These are phyloP conservation scores for Scutellaria baicalensis DNA, from an alignment of 257 asterid genomes.

Conservation along the genomic window DNA sequence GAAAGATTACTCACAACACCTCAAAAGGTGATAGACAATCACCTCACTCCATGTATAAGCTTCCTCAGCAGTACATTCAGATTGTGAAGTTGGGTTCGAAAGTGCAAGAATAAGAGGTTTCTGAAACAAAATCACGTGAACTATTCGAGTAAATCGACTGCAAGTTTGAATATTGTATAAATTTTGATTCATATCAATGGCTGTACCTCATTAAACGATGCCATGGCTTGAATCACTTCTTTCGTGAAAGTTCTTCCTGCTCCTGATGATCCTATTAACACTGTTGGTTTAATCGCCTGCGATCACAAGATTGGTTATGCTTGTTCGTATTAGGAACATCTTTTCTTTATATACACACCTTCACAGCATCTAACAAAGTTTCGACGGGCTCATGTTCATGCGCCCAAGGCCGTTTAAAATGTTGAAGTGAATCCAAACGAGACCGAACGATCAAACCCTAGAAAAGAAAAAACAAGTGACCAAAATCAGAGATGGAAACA, in stretches of 20 bases:
- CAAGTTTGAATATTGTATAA: background rate
- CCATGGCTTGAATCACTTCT: slow-evolving; percentile 75
- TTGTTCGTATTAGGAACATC: background rate
- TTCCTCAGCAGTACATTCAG: slow-evolving; percentile 91
- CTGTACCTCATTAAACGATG: slow-evolving; percentile 62
- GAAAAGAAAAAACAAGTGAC: background rate
- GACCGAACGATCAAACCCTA: slow-evolving; percentile 79
- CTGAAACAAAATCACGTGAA: slow-evolving; percentile 29
- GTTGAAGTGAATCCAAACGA: slow-evolving; percentile 71
- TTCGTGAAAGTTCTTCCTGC: slow-evolving; percentile 86
- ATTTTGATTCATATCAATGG: background rate
- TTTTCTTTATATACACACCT: slow-evolving; percentile 29
- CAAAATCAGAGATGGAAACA: background rate
- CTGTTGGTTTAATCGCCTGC: slow-evolving; percentile 81
- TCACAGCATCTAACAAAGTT: slow-evolving; percentile 67
- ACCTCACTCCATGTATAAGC: slow-evolving; percentile 92
- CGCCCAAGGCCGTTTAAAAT: slow-evolving; percentile 88
- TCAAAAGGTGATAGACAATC: background rate
- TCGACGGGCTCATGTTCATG: slow-evolving; percentile 70
- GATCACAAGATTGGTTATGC: slow-evolving; percentile 2
- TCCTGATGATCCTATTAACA: slow-evolving; percentile 91
- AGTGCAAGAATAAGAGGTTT: slow-evolving; percentile 83
- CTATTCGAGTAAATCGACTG: background rate
- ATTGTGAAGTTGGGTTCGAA: slow-evolving; percentile 93
- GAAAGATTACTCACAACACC: background rate